Evolutionary conservation across 106 monocot species (phyloP).

Genomic region (Ottelia alismoides): DNA sequence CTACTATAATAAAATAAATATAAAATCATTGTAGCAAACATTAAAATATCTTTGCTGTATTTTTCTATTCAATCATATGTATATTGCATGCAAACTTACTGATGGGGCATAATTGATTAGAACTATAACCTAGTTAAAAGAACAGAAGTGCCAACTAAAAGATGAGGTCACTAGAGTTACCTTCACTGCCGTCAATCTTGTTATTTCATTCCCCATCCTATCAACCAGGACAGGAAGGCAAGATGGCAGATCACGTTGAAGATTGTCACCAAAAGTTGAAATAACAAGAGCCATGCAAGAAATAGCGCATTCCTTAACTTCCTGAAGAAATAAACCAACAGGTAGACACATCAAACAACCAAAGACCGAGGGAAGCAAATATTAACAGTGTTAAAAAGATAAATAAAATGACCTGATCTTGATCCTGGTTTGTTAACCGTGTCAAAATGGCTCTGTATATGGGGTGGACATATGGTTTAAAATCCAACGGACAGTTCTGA

Average conservation of each 20-base stretch:
- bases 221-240: conserved; percentile 97
- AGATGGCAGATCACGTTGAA: conserved; percentile 48
- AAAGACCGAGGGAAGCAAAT: conserved; percentile 3
- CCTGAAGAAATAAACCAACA: too few species aligned
- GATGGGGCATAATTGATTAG: too few species aligned
- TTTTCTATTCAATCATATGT: too few species aligned
- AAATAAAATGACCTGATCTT: conserved; percentile 98
- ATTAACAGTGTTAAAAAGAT: too few species aligned
- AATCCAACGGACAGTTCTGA: conserved; percentile 54
- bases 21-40: too few species aligned
- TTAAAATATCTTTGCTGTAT: too few species aligned
- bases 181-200: conserved; percentile 93
- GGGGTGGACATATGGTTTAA: conserved; percentile 65
- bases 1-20: too few species aligned
- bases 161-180: too few species aligned
- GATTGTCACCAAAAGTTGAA: conserved; percentile 92
- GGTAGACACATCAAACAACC: conserved; percentile 1
- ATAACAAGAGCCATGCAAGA: conserved; percentile 96
- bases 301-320: conserved; percentile 98
- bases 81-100: too few species aligned
- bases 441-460: conserved; percentile 91
- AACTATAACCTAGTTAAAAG: too few species aligned
- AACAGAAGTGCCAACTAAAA: too few species aligned
- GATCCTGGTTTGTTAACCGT: conserved; percentile 96
- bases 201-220: conserved; percentile 99